phyloP scores from a whole-genome alignment of 306 rosid genomes.

The Cicer chorassanicum region DNA sequence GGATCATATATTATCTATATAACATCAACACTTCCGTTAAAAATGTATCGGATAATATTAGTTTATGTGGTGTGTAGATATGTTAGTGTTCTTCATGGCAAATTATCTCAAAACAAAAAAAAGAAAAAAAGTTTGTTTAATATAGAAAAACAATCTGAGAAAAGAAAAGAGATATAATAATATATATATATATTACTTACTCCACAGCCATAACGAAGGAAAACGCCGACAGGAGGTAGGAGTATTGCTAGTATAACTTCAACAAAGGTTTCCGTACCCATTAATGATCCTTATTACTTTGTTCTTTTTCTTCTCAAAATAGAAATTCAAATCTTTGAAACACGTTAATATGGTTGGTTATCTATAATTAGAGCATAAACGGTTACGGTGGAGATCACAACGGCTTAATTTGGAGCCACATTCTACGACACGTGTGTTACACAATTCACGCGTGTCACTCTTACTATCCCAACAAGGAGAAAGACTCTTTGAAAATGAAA shows the following conservation, averaged over 20 bases:
- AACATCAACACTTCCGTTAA: neutral
- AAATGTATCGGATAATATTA: neutral
- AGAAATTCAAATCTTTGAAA: neutral
- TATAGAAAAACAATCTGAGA: neutral
- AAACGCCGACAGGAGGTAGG: conserved; percentile 76
- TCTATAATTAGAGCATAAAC: neutral
- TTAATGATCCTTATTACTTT: neutral
- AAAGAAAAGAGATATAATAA: too few relatives aligned
- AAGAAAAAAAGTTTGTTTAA: too few relatives aligned
- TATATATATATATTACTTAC: conserved; percentile 33
- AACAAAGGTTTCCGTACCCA: conserved; percentile 71
- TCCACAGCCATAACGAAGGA: conserved; percentile 72
- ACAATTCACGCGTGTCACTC: neutral
- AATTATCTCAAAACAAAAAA: neutral
- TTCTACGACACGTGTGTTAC: neutral
- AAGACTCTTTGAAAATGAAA: too few relatives aligned
- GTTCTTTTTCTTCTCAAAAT: neutral
- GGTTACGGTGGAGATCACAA: neutral
- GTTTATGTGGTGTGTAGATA: neutral
- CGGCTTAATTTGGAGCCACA: neutral
- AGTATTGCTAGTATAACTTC: conserved; percentile 66
- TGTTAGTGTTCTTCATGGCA: neutral
- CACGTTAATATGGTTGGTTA: neutral
- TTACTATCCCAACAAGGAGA: too few relatives aligned
- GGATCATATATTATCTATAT: too few relatives aligned